Percentiles rank a stretch among this genome's conserved stretches.
phyloP scores from a whole-genome alignment of 345 rosid species.

The Moringa oleifera region DNA sequence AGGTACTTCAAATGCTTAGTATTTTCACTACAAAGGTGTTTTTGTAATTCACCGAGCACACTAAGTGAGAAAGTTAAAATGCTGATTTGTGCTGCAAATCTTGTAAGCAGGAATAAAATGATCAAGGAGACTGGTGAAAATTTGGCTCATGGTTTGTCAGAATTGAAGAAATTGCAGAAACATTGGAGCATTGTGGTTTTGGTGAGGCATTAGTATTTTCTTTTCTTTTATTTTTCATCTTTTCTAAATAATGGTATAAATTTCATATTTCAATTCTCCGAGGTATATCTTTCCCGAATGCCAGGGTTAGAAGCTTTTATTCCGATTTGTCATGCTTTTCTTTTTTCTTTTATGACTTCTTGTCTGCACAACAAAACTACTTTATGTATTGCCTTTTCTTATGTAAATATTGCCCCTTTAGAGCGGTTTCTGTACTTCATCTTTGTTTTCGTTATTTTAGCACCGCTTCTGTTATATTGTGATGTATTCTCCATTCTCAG shows the following conservation, averaged over 20 bases:
- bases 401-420: not conserved
- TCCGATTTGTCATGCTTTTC: not conserved
- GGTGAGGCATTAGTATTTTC: slow-evolving; percentile 45
- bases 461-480: slow-evolving; percentile 3
- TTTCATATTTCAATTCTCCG: not conserved
- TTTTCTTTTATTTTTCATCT: not conserved
- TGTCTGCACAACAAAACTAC: too few species aligned
- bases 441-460: too few species aligned
- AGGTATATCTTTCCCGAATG: not conserved
- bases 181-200: slow-evolving; percentile 62
- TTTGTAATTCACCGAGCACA: not conserved
- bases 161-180: slow-evolving; percentile 56
- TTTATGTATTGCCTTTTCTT: not conserved
- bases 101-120: slow-evolving; percentile 40
- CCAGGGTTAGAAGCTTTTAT: not conserved
- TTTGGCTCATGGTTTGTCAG: slow-evolving; percentile 47
- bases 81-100: slow-evolving; percentile 26
- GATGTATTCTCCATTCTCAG: not conserved
- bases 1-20: slow-evolving; percentile 38
- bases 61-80: slow-evolving; percentile 9
- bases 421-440: too few species aligned
- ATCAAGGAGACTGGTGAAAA: slow-evolving; percentile 38
- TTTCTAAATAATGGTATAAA: too few species aligned
- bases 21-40: not conserved
- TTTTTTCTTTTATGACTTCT: not conserved